Evolutionary conservation across 371 early-diverging fungal species (phyloP).

Genomic region (Mucor racemosus): DNA sequence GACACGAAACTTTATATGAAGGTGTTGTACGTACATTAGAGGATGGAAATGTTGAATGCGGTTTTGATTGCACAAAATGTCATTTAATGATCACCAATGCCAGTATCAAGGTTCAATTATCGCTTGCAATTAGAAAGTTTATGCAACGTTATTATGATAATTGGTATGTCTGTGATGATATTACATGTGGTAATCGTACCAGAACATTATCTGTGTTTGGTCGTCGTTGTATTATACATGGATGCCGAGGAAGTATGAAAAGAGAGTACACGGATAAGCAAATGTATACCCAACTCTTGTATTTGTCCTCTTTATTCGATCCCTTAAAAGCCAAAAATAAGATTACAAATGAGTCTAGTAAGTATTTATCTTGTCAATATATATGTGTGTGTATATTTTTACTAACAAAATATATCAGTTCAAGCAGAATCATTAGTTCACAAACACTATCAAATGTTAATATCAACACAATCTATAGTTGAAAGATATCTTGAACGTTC

Average conservation of each 20-base stretch:
- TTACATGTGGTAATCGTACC: conserved; percentile 65
- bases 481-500: conserved; percentile 66
- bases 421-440: conserved; percentile 32
- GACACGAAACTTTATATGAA: conserved; percentile 50
- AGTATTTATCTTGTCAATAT: not conserved
- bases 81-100: conserved; percentile 33
- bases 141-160: conserved; percentile 75
- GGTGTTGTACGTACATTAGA: conserved; percentile 54
- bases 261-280: conserved; percentile 59
- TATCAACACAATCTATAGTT: conserved; percentile 44
- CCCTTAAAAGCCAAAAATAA: conserved; percentile 39
- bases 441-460: conserved; percentile 29
- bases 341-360: not conserved
- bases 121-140: conserved; percentile 62
- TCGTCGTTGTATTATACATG: conserved; percentile 65
- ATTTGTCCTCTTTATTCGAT: conserved; percentile 49
- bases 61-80: conserved; percentile 71
- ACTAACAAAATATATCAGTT: conserved; percentile 1
- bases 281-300: conserved; percentile 56
- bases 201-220: conserved; percentile 77
- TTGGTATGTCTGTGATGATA: conserved; percentile 81
- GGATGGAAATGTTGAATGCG: conserved; percentile 31
- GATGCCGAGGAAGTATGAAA: conserved; percentile 73
- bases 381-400: not conserved
- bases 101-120: conserved; percentile 68